phyloP scores from a whole-genome alignment of 805 yeast genomes.

The Monosporozyma servazzii region DNA sequence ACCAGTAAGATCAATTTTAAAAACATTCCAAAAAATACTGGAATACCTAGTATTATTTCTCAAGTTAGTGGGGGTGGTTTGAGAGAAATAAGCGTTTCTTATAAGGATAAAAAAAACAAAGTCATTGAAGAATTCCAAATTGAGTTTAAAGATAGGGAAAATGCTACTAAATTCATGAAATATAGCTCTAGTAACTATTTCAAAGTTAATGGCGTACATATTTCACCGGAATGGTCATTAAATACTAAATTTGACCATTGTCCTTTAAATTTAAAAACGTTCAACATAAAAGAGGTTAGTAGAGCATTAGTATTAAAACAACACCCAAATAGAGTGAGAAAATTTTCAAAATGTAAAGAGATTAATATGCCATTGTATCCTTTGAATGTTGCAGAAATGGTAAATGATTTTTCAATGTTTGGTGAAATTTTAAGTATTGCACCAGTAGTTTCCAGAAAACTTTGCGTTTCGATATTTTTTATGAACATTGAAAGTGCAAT shows the following conservation, averaged over 20 bases:
- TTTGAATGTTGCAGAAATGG: constrained; percentile 38
- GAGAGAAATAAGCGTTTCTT: constrained; percentile 17
- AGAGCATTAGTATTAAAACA: constrained; percentile 41
- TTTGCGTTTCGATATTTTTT: constrained; percentile 53
- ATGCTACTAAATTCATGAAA: constrained; percentile 45
- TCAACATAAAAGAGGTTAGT: not conserved
- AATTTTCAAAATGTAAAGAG: constrained; percentile 3
- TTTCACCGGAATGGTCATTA: constrained; percentile 40
- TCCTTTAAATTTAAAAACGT: not conserved
- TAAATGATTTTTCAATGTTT: constrained; percentile 42
- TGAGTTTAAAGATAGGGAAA: constrained; percentile 42
- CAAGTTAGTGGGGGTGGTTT: constrained; percentile 65
- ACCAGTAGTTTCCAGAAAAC: constrained; percentile 58
- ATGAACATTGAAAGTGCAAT: constrained; percentile 53
- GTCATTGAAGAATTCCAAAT: constrained; percentile 27
- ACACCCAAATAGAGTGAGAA: constrained; percentile 7
- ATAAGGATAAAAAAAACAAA: constrained; percentile 29
- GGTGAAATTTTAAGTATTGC: constrained; percentile 55
- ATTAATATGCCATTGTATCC: constrained; percentile 32
- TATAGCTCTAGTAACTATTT: constrained; percentile 47
- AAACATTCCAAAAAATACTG: constrained; percentile 35
- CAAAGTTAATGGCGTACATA: constrained; percentile 46
- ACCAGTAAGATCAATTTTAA: not conserved
- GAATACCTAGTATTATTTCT: constrained; percentile 41
- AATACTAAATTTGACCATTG: constrained; percentile 18